phyloP scores from a whole-genome alignment of 2,329 filamentous ascomycete species.

The Raffaelea arxii region DNA sequence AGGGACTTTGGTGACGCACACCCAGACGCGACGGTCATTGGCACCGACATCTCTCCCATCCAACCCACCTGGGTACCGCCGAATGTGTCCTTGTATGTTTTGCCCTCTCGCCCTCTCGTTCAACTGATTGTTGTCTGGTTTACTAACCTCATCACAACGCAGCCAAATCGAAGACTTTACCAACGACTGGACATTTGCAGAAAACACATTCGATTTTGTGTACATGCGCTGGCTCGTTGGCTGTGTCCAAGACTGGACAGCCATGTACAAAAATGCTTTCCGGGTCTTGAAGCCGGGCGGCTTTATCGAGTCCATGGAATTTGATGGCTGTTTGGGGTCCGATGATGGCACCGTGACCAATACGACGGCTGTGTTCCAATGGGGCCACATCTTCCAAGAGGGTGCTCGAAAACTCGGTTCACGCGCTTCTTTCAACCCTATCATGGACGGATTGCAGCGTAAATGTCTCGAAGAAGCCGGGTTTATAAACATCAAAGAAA shows the following conservation, averaged over 20 bases:
- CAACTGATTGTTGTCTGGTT: too few relatives aligned
- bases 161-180: conserved; percentile 51
- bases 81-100: conserved; percentile 7
- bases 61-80: conserved; percentile 10
- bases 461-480: not conserved
- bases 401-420: conserved; percentile 9
- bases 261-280: conserved; percentile 36
- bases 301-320: conserved; percentile 17
- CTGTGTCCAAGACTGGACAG: conserved; percentile 40
- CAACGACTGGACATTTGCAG: conserved; percentile 34
- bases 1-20: conserved; percentile 30
- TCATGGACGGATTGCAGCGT: conserved; percentile 1
- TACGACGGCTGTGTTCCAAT: conserved; percentile 14
- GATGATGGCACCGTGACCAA: conserved; percentile 16
- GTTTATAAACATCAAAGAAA: conserved; percentile 1
- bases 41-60: conserved; percentile 34
- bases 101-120: too few relatives aligned
- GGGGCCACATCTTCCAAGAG: conserved; percentile 9
- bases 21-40: conserved; percentile 30
- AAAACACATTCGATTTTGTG: conserved; percentile 43
- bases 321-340: conserved; percentile 9
- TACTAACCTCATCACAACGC: too few relatives aligned
- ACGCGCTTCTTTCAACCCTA: not conserved
- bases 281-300: conserved; percentile 43
- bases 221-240: conserved; percentile 45